Evolutionary conservation across 768 basidiomycete species (phyloP).

Genomic region (Saitozyma podzolica): DNA sequence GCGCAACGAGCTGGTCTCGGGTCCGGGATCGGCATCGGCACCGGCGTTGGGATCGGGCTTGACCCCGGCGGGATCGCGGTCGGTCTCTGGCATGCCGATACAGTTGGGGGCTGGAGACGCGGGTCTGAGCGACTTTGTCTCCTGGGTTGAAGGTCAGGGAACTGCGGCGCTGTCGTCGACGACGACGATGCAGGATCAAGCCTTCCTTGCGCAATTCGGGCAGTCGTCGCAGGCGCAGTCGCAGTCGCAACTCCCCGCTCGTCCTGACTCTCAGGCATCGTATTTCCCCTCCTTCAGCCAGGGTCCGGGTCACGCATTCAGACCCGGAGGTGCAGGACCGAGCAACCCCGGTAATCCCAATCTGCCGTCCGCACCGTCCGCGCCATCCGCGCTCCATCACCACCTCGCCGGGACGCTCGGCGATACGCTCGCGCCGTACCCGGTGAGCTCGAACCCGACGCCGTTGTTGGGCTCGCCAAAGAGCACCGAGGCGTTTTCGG

Average conservation of each 20-base stretch:
- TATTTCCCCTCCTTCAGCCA: neutral
- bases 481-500: conserved; percentile 2
- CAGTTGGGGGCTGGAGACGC: no score
- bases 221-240: neutral
- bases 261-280: neutral
- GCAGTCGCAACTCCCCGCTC: neutral
- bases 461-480: neutral
- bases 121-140: no score
- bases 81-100: no score
- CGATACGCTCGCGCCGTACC: neutral
- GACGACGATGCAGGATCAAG: neutral
- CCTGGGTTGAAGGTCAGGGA: neutral
- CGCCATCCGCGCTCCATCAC: neutral
- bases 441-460: neutral
- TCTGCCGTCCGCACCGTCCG: neutral
- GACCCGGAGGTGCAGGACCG: conserved; percentile 3
- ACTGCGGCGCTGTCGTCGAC: neutral
- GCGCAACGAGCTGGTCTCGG: neutral
- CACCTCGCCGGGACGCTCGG: neutral
- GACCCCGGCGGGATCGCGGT: no score
- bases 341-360: neutral
- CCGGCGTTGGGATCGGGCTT: no score
- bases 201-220: neutral
- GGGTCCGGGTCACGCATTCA: neutral
- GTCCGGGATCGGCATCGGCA: neutral